Percentiles rank a stretch among this genome's conserved stretches.
These are phyloP conservation scores for Stenocarpella maydis DNA, from an alignment of 2,329 filamentous ascomycete species.

Conservation along the genomic window DNA sequence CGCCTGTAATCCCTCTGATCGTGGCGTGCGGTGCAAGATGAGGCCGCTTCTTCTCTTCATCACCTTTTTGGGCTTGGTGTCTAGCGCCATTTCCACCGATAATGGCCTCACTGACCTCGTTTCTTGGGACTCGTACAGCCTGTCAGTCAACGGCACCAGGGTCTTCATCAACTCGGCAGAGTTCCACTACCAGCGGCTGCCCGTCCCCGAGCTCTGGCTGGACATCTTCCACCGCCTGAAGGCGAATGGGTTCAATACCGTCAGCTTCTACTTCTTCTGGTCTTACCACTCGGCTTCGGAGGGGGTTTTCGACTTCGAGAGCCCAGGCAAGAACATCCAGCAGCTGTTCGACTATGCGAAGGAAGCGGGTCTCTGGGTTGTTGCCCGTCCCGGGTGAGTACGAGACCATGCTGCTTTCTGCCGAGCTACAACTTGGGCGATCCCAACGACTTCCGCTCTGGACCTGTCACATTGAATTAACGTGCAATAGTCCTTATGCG, in stretches of 20 bases:
- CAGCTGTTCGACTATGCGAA: slow-evolving; percentile 59
- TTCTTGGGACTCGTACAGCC: slow-evolving; percentile 60
- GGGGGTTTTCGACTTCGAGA: slow-evolving; percentile 58
- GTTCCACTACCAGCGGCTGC: slow-evolving; percentile 62
- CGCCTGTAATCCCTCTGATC: background rate
- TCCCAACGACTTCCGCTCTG: background rate
- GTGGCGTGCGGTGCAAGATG: slow-evolving; percentile 25
- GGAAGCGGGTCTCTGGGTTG: slow-evolving; percentile 59
- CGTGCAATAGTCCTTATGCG: slow-evolving; percentile 25
- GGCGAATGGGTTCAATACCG: slow-evolving; percentile 61
- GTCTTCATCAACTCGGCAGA: slow-evolving; percentile 50
- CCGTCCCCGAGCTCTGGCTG: slow-evolving; percentile 61
- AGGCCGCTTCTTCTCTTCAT: slow-evolving; percentile 28
- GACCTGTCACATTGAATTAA: background rate
- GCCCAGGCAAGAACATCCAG: slow-evolving; percentile 58
- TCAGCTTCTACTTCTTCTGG: slow-evolving; percentile 60
- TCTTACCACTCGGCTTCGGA: slow-evolving; percentile 55
- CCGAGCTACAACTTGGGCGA: background rate
- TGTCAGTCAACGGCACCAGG: slow-evolving; percentile 53
- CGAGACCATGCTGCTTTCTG: slow-evolving; percentile 55
- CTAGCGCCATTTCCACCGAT: slow-evolving; percentile 44
- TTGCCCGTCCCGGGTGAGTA: slow-evolving; percentile 53
- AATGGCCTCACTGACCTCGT: slow-evolving; percentile 54
- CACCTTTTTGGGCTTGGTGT: slow-evolving; percentile 32
- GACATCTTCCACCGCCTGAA: slow-evolving; percentile 64